Base-by-base conservation (phyloP, 1,284 basidiomycete species). In the Gymnopus androsaceus region DNA sequence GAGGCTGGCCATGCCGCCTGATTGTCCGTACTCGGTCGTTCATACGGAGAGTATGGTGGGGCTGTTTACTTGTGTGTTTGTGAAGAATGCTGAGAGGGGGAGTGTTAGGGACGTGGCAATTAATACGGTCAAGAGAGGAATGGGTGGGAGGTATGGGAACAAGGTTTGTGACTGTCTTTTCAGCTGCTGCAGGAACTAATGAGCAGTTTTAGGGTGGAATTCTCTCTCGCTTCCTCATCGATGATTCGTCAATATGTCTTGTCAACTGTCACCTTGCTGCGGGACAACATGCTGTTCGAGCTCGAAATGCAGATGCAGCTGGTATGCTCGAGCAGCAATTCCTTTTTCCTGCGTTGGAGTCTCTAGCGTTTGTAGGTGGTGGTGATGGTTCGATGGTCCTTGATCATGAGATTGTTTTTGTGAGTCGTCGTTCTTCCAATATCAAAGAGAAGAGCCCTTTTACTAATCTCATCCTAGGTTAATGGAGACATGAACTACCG, bases 201-300 rank as follows among this genome's bases (percentile, higher is more conserved):
- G 50, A n/a, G 8, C 17, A 15, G 15, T 49, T n/a, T 40, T 62
- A 94, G 88, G 96, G 96, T 14, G 95, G 90, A 0, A 95, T 98
- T 57, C 83, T 97, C 15, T 82, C 92, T 2, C 84, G 96, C n/a
- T 83, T 98, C 58, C 84, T 94, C 8, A 76, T 98, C 34, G 92
- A 95, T 61, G 94, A 98, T 72, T 90, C 93, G 1, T 95, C 92
- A 0, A 72, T 98, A 25, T 98, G 94, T 68, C 90, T 98, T 66
- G 85, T 98, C 75, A 99, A 99, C 72, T 94, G 93, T 63, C 96
- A 99, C 76, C 79, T 99, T 50, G 96, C 95, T 4, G 95, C 96
- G 2, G 95, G 96, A 1, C 95, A 97, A 67, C 81, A 83, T 59
- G 87, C 92, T 46, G 83, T 92, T 27, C 82, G 90, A 8, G 81